These are phyloP conservation scores for Cryphonectria radicalis DNA, from an alignment of 2,329 filamentous ascomycete genomes.

Conservation along the genomic window DNA sequence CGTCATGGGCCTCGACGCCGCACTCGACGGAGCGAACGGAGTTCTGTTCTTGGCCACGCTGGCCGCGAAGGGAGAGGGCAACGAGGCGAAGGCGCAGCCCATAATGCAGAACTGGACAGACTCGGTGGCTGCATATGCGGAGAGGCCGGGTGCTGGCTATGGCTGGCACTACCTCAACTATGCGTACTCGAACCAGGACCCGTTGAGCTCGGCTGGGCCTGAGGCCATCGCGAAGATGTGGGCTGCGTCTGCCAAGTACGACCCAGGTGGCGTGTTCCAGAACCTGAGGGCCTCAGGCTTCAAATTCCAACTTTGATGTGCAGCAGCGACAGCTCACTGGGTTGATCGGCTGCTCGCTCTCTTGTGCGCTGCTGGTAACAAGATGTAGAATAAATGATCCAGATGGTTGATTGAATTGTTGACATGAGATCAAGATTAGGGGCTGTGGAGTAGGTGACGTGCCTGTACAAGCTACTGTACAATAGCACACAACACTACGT, in stretches of 20 bases:
- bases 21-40: neutral
- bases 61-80: slow-evolving; percentile 5
- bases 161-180: slow-evolving; percentile 48
- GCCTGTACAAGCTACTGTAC: neutral
- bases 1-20: slow-evolving; percentile 9
- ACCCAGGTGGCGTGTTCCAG: slow-evolving; percentile 42
- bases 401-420: neutral
- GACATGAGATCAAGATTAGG: neutral
- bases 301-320: slow-evolving; percentile 2
- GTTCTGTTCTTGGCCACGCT: slow-evolving; percentile 9
- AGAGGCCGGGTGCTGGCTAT: neutral
- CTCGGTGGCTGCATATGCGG: neutral
- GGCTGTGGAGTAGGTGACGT: slow-evolving; percentile 8
- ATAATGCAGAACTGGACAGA: slow-evolving; percentile 7
- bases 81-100: slow-evolving; percentile 5
- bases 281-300: slow-evolving; percentile 6
- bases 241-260: slow-evolving; percentile 42
- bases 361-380: neutral
- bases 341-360: neutral
- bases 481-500: neutral
- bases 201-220: slow-evolving; percentile 43
- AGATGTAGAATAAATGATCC: neutral
- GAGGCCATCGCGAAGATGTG: slow-evolving; percentile 42
- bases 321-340: neutral
- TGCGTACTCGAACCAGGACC: slow-evolving; percentile 44